Evolutionary conservation across 2,329 filamentous ascomycete genomes (phyloP), one percentile per base, ranked within the genome.

Genomic region (Juglanconis juglandina): DNA sequence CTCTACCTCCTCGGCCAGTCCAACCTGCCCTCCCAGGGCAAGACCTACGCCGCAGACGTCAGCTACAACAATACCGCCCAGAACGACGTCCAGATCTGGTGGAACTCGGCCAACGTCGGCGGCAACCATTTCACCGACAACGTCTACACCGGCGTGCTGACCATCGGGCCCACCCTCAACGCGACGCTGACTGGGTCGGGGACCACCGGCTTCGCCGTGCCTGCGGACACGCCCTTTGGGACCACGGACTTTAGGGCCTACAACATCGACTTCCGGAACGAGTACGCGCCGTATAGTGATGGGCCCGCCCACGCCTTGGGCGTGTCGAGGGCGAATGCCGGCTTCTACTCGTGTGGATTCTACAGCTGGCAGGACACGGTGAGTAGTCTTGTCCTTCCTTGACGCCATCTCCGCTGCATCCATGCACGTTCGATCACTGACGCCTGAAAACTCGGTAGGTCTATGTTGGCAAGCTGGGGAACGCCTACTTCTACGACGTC

Each of bases 321-420:
- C 17, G 77, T 88, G 5, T 83, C 81, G 63, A 81, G 84, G 49
- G 85, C 87, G 0, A 89, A 89, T 68, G 80, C 84, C 0, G 85
- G 85, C 0, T 89, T 90, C 68, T 90, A 89, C 68, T 82, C 82
- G 51, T 86, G 83, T 51, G 84, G 86, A 0, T 84, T 89, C 66
- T 86, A 87, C 67, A 86, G 82, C 60, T 89, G 86, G 67, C 87
- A 89, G 71, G 87, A 90, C 63, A 90, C 87, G 7, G 84, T 81
- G 60, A 58, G 75, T 34, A 9, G 46, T 13, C 5, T 47, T 8
- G 7, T 11, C 8, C 49, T 58, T 24, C 24, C 24, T 24, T 24
- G 24, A 24, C 24, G 24, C 24, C 24, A 24, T 24, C 24, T 24
- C 24, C 24, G 24, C 24, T 24, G 24, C 24, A 24, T 24, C 24